Evolutionary conservation across 495 filamentous ascomycete genomes (phyloP), one percentile per base, ranked within the genome.

Genomic region (Hypoxylon fuscum): DNA sequence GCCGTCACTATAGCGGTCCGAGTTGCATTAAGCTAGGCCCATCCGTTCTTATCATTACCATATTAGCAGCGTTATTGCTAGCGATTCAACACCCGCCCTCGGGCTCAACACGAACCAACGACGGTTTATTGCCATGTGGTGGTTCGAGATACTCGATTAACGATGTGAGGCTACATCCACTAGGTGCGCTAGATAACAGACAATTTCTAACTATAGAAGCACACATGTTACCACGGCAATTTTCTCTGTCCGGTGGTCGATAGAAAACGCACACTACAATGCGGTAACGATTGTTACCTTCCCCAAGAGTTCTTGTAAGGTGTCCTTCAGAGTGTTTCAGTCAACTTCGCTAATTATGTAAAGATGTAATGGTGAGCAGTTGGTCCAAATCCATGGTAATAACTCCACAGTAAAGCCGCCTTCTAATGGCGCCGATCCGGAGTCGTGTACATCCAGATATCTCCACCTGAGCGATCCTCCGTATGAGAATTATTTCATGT

Each of bases 401-500:
- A 40, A 32, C 25, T 29, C 37, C 4, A 15, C 31, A 17, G 44
- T 37, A 52, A 43, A 57, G 22, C 10, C 32, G n/a, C 51, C 51
- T 31, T 37, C 38, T 38, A 25, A 55, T 29, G 42, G 43, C 15
- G 29, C 49, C 10, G 41, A 25, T 23, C 32, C 14, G 20, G 43
- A 48, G 35, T 21, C 42, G 23, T 65, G 62, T 52, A 41, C 48
- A 32, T 11, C 70, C 20, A 65, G 42, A 31, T 59, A 67, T 43
- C 56, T 65, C 20, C 70, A 68, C 51, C 55, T 70, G 49, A 74
- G 45, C 38, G 69, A 73, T 25, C 77, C 73, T 8, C 86, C 86
- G 0, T 87, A 87, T 69, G 74, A 84, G 25, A 86, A 88, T 58
- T 88, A 86, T 70, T 87, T 88, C 72, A 81, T 84, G 54, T 81